These are phyloP conservation scores for Paracamarosporium sp. DNA, from an alignment of 2,329 filamentous ascomycete species.

Conservation along the genomic window DNA sequence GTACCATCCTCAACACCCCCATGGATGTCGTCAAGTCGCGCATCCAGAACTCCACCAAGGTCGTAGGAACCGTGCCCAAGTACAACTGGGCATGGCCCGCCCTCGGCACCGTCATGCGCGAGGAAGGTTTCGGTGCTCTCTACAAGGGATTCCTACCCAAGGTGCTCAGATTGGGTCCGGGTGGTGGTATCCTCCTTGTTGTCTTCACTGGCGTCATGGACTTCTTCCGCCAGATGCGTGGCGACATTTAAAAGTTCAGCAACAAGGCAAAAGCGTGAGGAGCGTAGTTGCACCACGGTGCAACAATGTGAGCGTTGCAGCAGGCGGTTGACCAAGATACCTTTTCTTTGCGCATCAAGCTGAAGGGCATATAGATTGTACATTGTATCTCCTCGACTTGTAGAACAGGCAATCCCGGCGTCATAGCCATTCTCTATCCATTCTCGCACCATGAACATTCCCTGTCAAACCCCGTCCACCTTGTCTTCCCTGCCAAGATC, in stretches of 20 bases:
- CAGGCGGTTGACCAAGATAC: background rate
- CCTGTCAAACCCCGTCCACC: background rate
- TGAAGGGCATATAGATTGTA: slow-evolving; percentile 15
- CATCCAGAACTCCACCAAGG: slow-evolving; percentile 91
- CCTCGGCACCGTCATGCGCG: slow-evolving; percentile 83
- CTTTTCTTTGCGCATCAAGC: slow-evolving; percentile 1
- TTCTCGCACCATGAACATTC: too few species aligned
- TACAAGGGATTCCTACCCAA: slow-evolving; percentile 99
- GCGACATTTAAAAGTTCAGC: slow-evolving; percentile 29
- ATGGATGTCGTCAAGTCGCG: slow-evolving; percentile 98
- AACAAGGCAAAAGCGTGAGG: background rate
- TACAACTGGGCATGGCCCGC: slow-evolving; percentile 99
- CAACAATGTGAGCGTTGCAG: background rate
- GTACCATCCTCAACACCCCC: slow-evolving; percentile 92
- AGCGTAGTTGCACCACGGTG: background rate
- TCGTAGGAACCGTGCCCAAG: slow-evolving; percentile 83
- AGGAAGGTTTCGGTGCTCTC: slow-evolving; percentile 89
- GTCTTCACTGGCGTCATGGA: slow-evolving; percentile 91
- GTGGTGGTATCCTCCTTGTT: slow-evolving; percentile 77
- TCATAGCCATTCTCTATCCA: slow-evolving; percentile 12
- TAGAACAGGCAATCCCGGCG: slow-evolving; percentile 5
- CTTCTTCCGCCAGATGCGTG: slow-evolving; percentile 80
- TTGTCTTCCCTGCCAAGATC: background rate
- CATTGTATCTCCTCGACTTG: slow-evolving; percentile 12
- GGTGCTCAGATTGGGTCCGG: slow-evolving; percentile 79